Evolutionary conservation across 2,329 filamentous ascomycete species (phyloP).

Genomic region (Clarireedia paspali): DNA sequence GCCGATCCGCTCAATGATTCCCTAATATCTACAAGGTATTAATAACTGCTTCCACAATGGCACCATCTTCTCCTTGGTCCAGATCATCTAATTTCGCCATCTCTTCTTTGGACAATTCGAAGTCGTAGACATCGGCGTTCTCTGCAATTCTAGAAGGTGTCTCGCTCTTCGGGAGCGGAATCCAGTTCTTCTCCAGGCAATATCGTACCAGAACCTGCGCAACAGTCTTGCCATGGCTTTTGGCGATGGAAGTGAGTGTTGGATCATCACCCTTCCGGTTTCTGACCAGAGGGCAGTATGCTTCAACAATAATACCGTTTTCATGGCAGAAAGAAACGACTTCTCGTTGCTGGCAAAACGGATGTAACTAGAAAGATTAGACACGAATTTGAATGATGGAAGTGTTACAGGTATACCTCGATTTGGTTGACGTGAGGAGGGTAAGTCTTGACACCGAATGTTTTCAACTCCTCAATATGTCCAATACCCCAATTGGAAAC

Average conservation of each 20-base stretch:
- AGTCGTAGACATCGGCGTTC: conserved; percentile 50
- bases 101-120: conserved; percentile 48
- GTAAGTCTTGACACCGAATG: neutral
- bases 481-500: conserved; percentile 8
- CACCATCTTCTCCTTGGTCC: conserved; percentile 40
- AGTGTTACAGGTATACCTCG: conserved; percentile 21
- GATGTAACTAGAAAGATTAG: conserved; percentile 40
- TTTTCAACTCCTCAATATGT: conserved; percentile 9
- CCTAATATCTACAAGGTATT: conserved; percentile 10
- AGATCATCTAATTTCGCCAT: conserved; percentile 46
- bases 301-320: conserved; percentile 44
- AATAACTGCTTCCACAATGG: conserved; percentile 25
- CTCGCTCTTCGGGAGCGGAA: conserved; percentile 61
- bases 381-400: neutral
- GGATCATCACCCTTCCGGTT: conserved; percentile 49
- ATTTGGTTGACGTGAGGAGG: conserved; percentile 10
- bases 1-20: neutral
- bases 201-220: conserved; percentile 61
- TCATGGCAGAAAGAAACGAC: conserved; percentile 42
- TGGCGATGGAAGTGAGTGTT: conserved; percentile 46
- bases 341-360: conserved; percentile 55
- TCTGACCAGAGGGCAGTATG: conserved; percentile 44
- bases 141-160: conserved; percentile 48
- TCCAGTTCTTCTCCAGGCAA: conserved; percentile 51
- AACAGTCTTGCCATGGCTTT: conserved; percentile 51